Base-by-base conservation (phyloP, 805 yeast genomes). In the Sugiyamaella smithiae region DNA sequence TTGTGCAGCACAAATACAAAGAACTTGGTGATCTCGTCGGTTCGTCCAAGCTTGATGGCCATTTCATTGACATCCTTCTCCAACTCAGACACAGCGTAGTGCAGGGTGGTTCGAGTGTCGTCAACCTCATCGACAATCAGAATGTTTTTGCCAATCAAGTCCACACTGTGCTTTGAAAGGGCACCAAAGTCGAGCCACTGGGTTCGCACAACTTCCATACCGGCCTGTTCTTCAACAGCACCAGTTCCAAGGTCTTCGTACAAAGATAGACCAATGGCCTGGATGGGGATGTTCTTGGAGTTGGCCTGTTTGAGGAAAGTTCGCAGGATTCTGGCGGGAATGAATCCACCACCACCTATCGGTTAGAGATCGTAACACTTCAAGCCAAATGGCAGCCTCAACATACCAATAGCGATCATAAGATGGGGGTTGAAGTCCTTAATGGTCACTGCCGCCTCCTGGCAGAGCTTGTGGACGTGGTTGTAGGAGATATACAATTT, bases 251-350 rank as follows among this genome's bases (percentile, higher is more conserved):
- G 66, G 59, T 85, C 93, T 71, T 91, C 99, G 66, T 91, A 91
- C 48, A 91, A 75, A 1, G 97, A 88, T 57, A 91, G 75, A 28
- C 93, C 95, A 58, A 91, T 88, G 42, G 99, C 97, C 81, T 90
- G 91, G 62, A 91, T 88, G 61, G 96, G 84, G 52, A 89, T 84
- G 61, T 90, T 91, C 59, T 95, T 91, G 52, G 83, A 73, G 52
- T 95, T 95, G 25, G 85, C 87, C 57, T 84, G 85, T 68, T 90
- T 91, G 58, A 91, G 74, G 69, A 91, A 93, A 1, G 98, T 83
- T 67, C 99, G 81, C 66, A 91, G 76, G 70, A 93, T 93, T 67
- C 99, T 81, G 6, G 99, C 97, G 23, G 98, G 99, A 50, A 91
- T 93, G 68, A 91, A 88, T 1, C 98, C 99, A 65, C 99, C 96